Evolutionary conservation across 1,139 yeast species (phyloP), one percentile per base, ranked within the genome.

Genomic region (Nakaseomyces sp.): DNA sequence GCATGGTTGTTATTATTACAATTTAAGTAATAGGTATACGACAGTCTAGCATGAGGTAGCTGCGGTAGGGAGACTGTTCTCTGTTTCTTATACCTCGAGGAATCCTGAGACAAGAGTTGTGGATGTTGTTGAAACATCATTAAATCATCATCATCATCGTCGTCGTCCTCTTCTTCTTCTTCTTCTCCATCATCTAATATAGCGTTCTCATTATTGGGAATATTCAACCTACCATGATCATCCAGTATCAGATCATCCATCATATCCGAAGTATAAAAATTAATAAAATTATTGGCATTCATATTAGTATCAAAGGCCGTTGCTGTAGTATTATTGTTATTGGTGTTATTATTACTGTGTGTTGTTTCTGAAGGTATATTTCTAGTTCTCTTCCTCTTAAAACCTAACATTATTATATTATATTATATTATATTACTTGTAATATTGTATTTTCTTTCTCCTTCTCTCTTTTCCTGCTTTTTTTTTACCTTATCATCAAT

Each of bases 31-130:
- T 45, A 44, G 29, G 52, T 50, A 46, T 59, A 60, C 5, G 50
- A 37, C 22, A 61, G 46, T 41, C 51, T 54, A 4, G 61, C 54
- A 35, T 56, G 76, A 0, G 88, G 83, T 38, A 81, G 64, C 57
- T 82, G 91, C 0, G 91, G 89, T 42, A 81, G 64, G 0, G 88
- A 80, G 50, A 77, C 77, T 0, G 87, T 81, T 52, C 88, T 65
- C 57, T 77, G 79, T 53, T 78, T 78, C 57, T 67, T 67, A 37
- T 55, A 49, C 39, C 54, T 53, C 37, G 48, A 18, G 9, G 16
- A 32, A 15, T 30, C 43, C 18, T 20, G 38, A 9, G 38, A 17
- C 36, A 32, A 12, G 17, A 10, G 45, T 43, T 9, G 45, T 37
- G 10, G 46, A 41, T 31, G 46, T 39, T 55, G 46, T 24, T 53